phyloP scores from a whole-genome alignment of 768 basidiomycete species.

The Sporobolomyces roseus region DNA sequence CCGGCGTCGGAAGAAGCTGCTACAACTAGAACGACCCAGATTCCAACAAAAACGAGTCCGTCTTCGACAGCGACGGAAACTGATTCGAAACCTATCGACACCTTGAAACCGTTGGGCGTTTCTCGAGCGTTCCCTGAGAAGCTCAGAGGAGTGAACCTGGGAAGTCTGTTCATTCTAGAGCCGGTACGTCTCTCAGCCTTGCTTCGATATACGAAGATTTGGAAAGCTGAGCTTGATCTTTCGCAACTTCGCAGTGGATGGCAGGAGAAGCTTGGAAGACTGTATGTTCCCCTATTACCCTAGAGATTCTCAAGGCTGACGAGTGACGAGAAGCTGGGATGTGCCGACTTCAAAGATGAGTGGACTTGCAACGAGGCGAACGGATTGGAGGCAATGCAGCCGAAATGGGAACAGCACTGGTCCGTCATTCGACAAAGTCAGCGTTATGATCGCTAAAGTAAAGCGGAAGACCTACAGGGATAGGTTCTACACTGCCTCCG shows the following conservation, averaged over 20 bases:
- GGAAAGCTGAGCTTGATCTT: too few relatives aligned
- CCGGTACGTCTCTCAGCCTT: too few relatives aligned
- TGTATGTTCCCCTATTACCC: too few relatives aligned
- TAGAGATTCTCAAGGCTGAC: constrained; percentile 13
- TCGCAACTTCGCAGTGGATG: too few relatives aligned
- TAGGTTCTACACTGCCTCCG: constrained; percentile 4
- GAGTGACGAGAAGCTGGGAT: neutral
- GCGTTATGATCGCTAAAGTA: neutral
- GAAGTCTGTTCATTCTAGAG: constrained; percentile 8
- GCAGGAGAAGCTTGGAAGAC: too few relatives aligned
- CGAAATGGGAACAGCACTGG: constrained; percentile 18
- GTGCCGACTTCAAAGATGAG: neutral
- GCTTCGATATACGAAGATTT: too few relatives aligned
- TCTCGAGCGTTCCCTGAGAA: neutral
- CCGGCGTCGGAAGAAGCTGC: too few relatives aligned
- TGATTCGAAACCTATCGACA: neutral
- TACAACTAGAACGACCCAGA: neutral
- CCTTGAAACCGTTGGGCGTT: neutral
- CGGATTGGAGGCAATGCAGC: constrained; percentile 10
- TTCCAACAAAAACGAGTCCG: neutral
- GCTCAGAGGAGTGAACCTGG: constrained; percentile 20
- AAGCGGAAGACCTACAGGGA: neutral
- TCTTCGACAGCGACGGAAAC: neutral
- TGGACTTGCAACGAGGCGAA: constrained; percentile 8
- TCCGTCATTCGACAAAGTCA: neutral